These are phyloP conservation scores for Rhamnella rubrinervis DNA, from an alignment of 331 rosid genomes.

Conservation along the genomic window DNA sequence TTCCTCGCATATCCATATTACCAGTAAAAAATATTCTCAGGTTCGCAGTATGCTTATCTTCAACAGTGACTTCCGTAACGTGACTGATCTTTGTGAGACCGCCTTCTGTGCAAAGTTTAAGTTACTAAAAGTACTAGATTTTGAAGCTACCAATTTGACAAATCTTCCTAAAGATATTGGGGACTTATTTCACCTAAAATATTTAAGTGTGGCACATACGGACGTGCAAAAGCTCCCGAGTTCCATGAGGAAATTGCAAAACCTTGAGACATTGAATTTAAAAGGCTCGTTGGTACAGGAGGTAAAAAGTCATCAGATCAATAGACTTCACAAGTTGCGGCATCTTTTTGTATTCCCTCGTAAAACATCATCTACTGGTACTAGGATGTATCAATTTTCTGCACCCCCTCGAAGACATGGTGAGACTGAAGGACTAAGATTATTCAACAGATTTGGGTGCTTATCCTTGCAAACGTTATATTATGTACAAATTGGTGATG, in stretches of 20 bases:
- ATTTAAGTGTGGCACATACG: conserved; percentile 8
- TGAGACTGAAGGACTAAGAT: neutral
- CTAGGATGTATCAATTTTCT: too few relatives aligned
- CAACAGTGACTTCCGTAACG: neutral
- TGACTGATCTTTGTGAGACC: neutral
- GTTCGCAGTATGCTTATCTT: too few relatives aligned
- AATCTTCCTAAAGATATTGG: conserved; percentile 12
- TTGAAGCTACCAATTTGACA: conserved; percentile 2
- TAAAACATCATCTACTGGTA: too few relatives aligned
- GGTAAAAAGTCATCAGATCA: conserved; percentile 14
- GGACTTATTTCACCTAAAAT: conserved; percentile 5
- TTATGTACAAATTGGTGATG: neutral
- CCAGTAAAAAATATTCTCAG: too few relatives aligned
- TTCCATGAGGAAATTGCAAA: conserved; percentile 17
- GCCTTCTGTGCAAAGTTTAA: neutral
- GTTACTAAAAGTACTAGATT: conserved; percentile 19
- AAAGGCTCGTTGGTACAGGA: neutral
- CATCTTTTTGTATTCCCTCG: conserved; percentile 1
- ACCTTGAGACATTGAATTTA: conserved; percentile 31
- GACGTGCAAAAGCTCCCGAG: conserved; percentile 11
- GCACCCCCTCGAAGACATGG: too few relatives aligned
- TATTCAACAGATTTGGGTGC: conserved; percentile 18
- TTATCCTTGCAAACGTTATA: conserved; percentile 14
- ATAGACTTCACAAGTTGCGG: conserved; percentile 28
- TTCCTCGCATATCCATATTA: too few relatives aligned